Evolutionary conservation across 2,329 filamentous ascomycete genomes (phyloP).

Genomic region (Fusarium transvaalense): DNA sequence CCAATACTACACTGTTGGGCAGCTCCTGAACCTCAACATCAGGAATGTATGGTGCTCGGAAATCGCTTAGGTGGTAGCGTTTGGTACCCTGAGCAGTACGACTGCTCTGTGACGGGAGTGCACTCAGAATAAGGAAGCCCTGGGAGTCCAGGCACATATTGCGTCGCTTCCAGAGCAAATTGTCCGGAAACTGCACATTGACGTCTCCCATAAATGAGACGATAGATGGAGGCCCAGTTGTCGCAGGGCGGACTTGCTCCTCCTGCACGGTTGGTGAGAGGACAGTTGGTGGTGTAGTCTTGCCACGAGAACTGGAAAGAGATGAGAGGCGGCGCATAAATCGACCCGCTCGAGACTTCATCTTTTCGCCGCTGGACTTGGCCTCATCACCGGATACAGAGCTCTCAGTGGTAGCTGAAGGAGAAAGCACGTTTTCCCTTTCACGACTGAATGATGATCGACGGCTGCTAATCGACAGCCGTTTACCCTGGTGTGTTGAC

Average conservation of each 20-base stretch:
- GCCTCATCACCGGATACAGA: conserved; percentile 63
- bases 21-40: conserved; percentile 94
- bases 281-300: conserved; percentile 57
- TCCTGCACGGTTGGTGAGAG: conserved; percentile 66
- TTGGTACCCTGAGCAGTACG: conserved; percentile 66
- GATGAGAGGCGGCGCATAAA: conserved; percentile 71
- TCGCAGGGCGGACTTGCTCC: conserved; percentile 54
- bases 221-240: conserved; percentile 56
- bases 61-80: conserved; percentile 88
- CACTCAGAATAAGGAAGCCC: conserved; percentile 84
- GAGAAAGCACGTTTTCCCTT: conserved; percentile 53
- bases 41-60: conserved; percentile 81
- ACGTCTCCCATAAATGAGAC: conserved; percentile 85
- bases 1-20: conserved; percentile 81
- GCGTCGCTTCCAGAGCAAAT: conserved; percentile 94
- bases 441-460: conserved; percentile 66
- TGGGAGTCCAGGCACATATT: conserved; percentile 86
- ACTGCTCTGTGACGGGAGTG: conserved; percentile 67
- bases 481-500: conserved; percentile 62
- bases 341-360: conserved; percentile 65
- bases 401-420: conserved; percentile 59
- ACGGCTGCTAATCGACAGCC: conserved; percentile 73
- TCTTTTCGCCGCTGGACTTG: conserved; percentile 60
- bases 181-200: conserved; percentile 97
- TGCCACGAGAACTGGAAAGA: conserved; percentile 61